phyloP scores from a whole-genome alignment of 169 alveolate species.

The Plasmodium yoelii region DNA sequence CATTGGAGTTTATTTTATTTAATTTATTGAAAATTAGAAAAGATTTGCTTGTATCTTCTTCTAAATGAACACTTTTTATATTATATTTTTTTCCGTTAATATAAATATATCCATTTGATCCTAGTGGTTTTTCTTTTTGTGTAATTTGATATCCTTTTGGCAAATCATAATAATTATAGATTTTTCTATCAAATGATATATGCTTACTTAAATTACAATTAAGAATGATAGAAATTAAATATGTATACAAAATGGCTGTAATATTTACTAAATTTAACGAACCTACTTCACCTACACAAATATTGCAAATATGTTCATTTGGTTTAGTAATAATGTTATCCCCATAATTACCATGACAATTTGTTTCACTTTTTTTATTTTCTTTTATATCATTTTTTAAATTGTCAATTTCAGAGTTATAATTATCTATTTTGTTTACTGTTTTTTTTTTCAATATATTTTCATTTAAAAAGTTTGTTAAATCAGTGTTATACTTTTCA shows the following conservation, averaged over 20 bases:
- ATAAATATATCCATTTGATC: constrained; percentile 78
- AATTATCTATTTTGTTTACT: no score
- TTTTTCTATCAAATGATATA: constrained; percentile 82
- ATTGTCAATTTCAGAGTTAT: not conserved
- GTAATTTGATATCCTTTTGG: constrained; percentile 87
- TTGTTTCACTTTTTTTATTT: not conserved
- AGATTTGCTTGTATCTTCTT: constrained; percentile 86
- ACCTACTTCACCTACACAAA: constrained; percentile 86
- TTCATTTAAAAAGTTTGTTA: constrained; percentile 40
- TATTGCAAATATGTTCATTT: constrained; percentile 80
- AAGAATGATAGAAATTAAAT: constrained; percentile 76
- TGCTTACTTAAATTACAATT: constrained; percentile 73
- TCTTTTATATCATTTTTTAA: not conserved
- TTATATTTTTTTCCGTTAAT: constrained; percentile 63
- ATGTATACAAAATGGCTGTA: constrained; percentile 79
- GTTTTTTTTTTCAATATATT: constrained; percentile 20
- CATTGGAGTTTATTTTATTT: not conserved
- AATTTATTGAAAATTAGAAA: not conserved
- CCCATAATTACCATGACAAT: not conserved
- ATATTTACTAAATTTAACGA: constrained; percentile 78
- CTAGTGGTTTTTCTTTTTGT: constrained; percentile 81
- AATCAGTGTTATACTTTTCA: constrained; percentile 57
- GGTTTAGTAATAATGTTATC: constrained; percentile 14
- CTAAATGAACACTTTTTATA: constrained; percentile 80
- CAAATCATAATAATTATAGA: constrained; percentile 84